A percentile compares a stretch with the other conserved stretches of the same genome.
Conservation (phyloP, 2,329 filamentous ascomycete species). For the Hymenoscyphus fraxineus region DNA sequence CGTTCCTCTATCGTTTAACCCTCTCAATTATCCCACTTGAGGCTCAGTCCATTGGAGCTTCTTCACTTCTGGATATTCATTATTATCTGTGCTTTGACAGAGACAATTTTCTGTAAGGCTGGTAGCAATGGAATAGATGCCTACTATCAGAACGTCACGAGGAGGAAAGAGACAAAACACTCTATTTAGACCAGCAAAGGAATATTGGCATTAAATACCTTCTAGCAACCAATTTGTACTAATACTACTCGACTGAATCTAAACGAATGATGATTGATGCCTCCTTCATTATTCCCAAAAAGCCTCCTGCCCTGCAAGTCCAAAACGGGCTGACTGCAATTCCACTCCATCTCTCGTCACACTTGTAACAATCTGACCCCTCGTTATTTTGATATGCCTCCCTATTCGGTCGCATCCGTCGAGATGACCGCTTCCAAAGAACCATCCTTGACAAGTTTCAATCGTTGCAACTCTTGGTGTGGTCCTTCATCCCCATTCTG, state of each 20-base stretch:
- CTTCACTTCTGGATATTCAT: too few relatives aligned
- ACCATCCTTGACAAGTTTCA: slow-evolving; percentile 4
- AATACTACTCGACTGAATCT: neutral
- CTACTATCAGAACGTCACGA: too few relatives aligned
- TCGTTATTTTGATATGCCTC: neutral
- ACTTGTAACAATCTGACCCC: neutral
- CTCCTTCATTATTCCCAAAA: neutral
- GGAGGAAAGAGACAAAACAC: neutral
- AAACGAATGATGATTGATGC: neutral
- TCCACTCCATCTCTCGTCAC: neutral
- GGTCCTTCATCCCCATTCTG: neutral
- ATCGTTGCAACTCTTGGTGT: neutral
- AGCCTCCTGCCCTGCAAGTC: neutral
- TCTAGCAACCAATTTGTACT: neutral
- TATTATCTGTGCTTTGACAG: too few relatives aligned
- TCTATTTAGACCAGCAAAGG: neutral
- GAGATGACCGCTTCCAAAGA: slow-evolving; percentile 6
- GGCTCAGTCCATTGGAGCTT: too few relatives aligned
- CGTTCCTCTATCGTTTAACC: too few relatives aligned
- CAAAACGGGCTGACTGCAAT: neutral
- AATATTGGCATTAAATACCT: neutral
- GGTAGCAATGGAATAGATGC: too few relatives aligned
- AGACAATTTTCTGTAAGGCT: too few relatives aligned
- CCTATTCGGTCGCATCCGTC: neutral
- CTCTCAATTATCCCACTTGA: too few relatives aligned